Base-by-base conservation (phyloP, 192 early-diverging fungal genomes). In the Diversispora eburnea region DNA sequence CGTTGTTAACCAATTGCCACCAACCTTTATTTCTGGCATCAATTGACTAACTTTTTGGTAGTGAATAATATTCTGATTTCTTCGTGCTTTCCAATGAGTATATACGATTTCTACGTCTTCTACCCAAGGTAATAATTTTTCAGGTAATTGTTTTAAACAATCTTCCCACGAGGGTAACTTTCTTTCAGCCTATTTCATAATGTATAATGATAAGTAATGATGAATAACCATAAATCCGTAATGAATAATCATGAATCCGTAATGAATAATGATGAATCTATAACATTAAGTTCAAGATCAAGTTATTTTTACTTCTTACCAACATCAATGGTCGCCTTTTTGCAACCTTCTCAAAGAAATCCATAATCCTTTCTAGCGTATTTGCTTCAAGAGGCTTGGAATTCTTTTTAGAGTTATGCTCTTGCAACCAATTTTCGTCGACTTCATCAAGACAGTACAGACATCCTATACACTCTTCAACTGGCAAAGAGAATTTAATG, bases 401-500 rank as follows among this genome's bases (percentile, higher is more conserved):
- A 39, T 58, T 20, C 17, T 67, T 62, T 64, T 79, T 81, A 62
- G 77, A 66, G 43, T 87, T 88, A 51, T 81, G 81, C 22, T 75
- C 75, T 12, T 67, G 61, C 9, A 92, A 79, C 89, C 90, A 99
- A 47, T 72, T 79, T 15, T 86, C 84, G 77, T 99, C 97, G 5
- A 85, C 88, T 47, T 95, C 94, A 76, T 95, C 94, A 77, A 97
- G 83, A 75, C 91, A 94, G 82, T 97, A 99, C 57, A 90, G 83
- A 54, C 90, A 91, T 33, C 92, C 93, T 57, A 91, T 90, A 76
- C 86, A 87, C 54, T 97, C 95, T 77, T 98, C 95, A 42, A 95
- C 89, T 0, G 89, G 87, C 8, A 91, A 86, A 7, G 94, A 94
- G 72, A 93, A 98, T 52, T 91, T 85, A 58, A 99, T 93, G 62